Conservation (phyloP, 768 basidiomycete species). For the Podaxis mareebaensis region DNA sequence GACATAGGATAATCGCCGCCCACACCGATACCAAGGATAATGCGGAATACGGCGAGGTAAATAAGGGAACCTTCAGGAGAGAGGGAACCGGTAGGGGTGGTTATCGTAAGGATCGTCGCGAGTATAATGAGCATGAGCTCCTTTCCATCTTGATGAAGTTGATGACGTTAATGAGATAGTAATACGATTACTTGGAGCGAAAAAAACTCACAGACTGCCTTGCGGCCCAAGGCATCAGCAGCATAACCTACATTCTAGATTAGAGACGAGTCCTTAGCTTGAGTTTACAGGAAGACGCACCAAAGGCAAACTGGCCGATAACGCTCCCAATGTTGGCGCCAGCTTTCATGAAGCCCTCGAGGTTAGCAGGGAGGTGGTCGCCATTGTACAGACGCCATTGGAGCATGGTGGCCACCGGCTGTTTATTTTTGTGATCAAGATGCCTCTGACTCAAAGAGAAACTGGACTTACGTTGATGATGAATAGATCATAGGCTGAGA, state of each 20-base stretch:
- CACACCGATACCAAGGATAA: conserved; percentile 75
- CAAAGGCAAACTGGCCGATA: conserved; percentile 67
- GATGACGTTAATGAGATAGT: conserved; percentile 1
- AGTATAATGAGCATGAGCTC: conserved; percentile 81
- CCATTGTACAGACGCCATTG: conserved; percentile 65
- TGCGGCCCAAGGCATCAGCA: conserved; percentile 69
- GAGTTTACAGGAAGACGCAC: conserved; percentile 28
- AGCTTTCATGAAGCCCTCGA: conserved; percentile 65
- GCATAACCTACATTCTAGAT: conserved; percentile 46
- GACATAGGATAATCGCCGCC: conserved; percentile 84
- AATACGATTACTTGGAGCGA: background rate
- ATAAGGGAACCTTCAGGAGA: conserved; percentile 54
- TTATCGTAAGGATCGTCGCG: conserved; percentile 70
- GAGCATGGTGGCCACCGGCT: conserved; percentile 70
- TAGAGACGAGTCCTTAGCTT: background rate
- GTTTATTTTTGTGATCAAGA: background rate
- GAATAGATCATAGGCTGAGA: conserved; percentile 66
- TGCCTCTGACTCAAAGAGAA: background rate
- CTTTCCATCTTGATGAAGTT: conserved; percentile 54
- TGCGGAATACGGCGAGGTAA: conserved; percentile 67
- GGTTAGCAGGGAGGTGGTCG: conserved; percentile 46
- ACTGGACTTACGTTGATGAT: conserved; percentile 57
- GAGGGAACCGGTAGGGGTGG: conserved; percentile 63
- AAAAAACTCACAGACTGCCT: conserved; percentile 53
- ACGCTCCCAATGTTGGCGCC: conserved; percentile 73